Percentiles rank a stretch among this genome's conserved stretches.
Conservation (phyloP, 2,329 filamentous ascomycete genomes). For the Colletotrichum sp. region DNA sequence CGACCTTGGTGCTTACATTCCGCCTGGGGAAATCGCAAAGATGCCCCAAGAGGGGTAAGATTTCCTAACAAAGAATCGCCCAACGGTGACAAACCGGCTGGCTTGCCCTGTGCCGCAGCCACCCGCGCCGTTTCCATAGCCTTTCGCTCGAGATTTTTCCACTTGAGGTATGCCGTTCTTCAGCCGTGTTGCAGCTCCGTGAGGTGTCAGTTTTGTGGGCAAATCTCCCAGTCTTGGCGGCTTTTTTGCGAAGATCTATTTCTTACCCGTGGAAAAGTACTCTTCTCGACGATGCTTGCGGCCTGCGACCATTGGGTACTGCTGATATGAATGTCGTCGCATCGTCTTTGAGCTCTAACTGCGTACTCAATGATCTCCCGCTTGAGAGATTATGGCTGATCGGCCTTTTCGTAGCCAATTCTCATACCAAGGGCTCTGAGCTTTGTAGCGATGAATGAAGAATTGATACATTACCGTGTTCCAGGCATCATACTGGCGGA, state of each 20-base stretch:
- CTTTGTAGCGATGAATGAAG: fast-evolving
- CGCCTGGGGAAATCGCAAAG: not conserved
- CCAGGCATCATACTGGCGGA: fast-evolving
- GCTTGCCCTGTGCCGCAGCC: not conserved
- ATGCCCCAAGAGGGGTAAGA: not conserved
- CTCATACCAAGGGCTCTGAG: fast-evolving
- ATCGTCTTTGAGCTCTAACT: not conserved
- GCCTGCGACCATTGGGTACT: fast-evolving
- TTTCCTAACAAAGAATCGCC: not conserved
- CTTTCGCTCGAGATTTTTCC: fast-evolving
- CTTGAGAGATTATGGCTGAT: not conserved
- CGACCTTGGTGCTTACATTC: not conserved
- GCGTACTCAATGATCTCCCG: not conserved
- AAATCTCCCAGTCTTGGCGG: not conserved
- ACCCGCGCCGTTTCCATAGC: not conserved
- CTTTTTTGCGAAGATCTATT: not conserved
- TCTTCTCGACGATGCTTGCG: fast-evolving
- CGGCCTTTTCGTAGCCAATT: fast-evolving
- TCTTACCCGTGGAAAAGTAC: fast-evolving
- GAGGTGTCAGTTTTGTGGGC: not conserved
- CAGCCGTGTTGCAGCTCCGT: not conserved
- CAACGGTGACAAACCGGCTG: not conserved
- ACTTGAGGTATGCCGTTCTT: not conserved
- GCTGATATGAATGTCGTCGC: fast-evolving
- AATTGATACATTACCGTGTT: too few relatives aligned